Conservation (phyloP, 2,329 filamentous ascomycete species). For the Ophiostoma tasmaniense region DNA sequence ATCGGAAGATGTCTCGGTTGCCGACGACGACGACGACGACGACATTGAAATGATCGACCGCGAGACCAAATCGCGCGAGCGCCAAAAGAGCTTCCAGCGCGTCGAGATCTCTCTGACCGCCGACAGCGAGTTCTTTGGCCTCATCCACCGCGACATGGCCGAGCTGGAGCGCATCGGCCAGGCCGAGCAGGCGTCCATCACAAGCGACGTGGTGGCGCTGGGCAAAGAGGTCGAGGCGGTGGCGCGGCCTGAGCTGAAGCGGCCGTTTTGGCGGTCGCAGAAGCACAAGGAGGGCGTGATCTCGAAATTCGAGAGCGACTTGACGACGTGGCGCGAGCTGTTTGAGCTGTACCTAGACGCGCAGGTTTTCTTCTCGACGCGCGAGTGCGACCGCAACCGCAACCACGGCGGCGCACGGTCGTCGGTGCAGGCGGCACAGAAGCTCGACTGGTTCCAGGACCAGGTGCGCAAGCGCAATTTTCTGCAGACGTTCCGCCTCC, state of each 20-base stretch:
- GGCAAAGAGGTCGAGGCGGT: slow-evolving; percentile 56
- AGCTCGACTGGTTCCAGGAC: slow-evolving; percentile 64
- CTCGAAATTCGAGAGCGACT: slow-evolving; percentile 40
- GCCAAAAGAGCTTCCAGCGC: slow-evolving; percentile 24
- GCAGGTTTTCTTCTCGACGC: slow-evolving; percentile 72
- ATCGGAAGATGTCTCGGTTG: slow-evolving; percentile 3
- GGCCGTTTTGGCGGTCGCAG: neutral
- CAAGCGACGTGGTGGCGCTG: slow-evolving; percentile 52
- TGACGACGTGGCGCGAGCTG: slow-evolving; percentile 69
- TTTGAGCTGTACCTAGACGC: slow-evolving; percentile 76
- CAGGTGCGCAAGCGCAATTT: slow-evolving; percentile 54
- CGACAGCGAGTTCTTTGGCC: slow-evolving; percentile 71
- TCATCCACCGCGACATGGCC: slow-evolving; percentile 62
- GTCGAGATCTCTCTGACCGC: slow-evolving; percentile 72
- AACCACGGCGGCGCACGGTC: slow-evolving; percentile 51
- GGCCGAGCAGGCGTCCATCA: slow-evolving; percentile 56
- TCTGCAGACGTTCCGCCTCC: slow-evolving; percentile 54
- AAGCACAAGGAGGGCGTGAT: slow-evolving; percentile 28
- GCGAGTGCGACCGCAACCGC: slow-evolving; percentile 47
- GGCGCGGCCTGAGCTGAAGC: slow-evolving; percentile 45
- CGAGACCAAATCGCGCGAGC: neutral
- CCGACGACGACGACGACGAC: neutral
- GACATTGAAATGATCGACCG: neutral
- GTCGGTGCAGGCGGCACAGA: slow-evolving; percentile 55
- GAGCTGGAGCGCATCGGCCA: slow-evolving; percentile 60